Conservation (phyloP, 441 rosid genomes). For the Kokia cookei region DNA sequence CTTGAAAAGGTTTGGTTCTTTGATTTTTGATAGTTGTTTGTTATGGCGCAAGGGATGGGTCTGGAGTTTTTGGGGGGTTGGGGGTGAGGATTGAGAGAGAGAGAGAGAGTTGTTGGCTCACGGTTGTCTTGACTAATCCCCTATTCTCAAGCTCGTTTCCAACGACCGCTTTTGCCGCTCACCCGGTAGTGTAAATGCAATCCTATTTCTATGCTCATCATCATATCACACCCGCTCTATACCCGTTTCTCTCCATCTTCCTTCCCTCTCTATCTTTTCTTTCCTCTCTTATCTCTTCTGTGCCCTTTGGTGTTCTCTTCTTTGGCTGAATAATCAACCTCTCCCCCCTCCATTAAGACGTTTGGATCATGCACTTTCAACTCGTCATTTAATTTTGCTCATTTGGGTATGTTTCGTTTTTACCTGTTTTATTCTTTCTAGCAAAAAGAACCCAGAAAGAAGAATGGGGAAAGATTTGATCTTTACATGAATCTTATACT, state of each 20-base stretch:
- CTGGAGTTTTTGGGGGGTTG: neutral
- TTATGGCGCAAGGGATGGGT: neutral
- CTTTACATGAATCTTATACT: neutral
- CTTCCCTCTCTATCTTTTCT: conserved; percentile 12
- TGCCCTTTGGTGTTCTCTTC: conserved; percentile 28
- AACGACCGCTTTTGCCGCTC: conserved; percentile 45
- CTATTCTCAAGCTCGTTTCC: conserved; percentile 53
- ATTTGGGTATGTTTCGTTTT: conserved; percentile 25
- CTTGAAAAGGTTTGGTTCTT: neutral
- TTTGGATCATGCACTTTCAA: conserved; percentile 26
- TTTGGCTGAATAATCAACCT: conserved; percentile 14
- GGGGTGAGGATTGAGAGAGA: neutral
- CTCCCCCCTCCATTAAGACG: conserved; percentile 20
- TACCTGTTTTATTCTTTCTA: neutral
- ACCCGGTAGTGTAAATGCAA: conserved; percentile 45
- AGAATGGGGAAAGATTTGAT: neutral
- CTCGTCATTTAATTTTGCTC: conserved; percentile 42
- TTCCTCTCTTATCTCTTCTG: conserved; percentile 21
- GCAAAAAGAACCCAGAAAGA: neutral
- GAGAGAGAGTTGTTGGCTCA: conserved; percentile 12
- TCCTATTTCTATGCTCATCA: conserved; percentile 34
- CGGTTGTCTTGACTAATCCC: conserved; percentile 37
- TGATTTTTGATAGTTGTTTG: neutral
- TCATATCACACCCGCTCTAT: neutral
- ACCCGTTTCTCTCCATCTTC: neutral